Evolutionary conservation across 805 yeast species (phyloP), one percentile per base, ranked within the genome.

Genomic region (Saccharomycopsis javanensis): DNA sequence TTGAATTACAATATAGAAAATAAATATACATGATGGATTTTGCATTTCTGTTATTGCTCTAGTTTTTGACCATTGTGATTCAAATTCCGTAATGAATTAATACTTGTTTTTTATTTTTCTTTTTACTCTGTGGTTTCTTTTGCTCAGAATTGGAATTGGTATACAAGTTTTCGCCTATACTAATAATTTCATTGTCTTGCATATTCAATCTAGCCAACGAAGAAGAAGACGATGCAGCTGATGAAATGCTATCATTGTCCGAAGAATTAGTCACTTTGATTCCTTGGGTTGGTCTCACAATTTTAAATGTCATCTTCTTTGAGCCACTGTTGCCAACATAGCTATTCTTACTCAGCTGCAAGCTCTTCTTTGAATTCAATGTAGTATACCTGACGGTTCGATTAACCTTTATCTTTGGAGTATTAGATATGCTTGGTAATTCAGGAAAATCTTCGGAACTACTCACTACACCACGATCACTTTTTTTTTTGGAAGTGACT

Each of bases 31-130:
- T 31, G 11, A 31, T 31, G n/a, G n/a, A n/a, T n/a, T n/a, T n/a
- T n/a, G n/a, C n/a, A n/a, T n/a, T n/a, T n/a, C n/a, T n/a, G n/a
- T n/a, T n/a, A n/a, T n/a, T n/a, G n/a, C n/a, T n/a, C n/a, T n/a
- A n/a, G 35, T 5, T 31, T 31, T 31, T 4, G 35, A 31, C 3
- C 13, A 31, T n/a, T n/a, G n/a, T n/a, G 4, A 31, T 7, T 31
- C 67, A 75, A 34, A 76, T 72, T 57, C 85, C 85, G 53, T 77
- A 71, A 56, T 76, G 79, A 62, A 79, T 77, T 28, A 81, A 67
- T 16, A 80, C 64, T 63, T 80, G 82, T 63, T 80, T 81, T 20
- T 60, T 48, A 66, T 79, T 79, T 66, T 79, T 77, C 64, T 71
- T 71, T 63, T 73, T 70, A 27, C 70, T 71, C 57, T 73, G 28